A percentile compares a stretch with the other conserved stretches of the same genome.
phyloP scores from a whole-genome alignment of 192 early-diverging fungal genomes.

The Rhizophagus prolifer region DNA sequence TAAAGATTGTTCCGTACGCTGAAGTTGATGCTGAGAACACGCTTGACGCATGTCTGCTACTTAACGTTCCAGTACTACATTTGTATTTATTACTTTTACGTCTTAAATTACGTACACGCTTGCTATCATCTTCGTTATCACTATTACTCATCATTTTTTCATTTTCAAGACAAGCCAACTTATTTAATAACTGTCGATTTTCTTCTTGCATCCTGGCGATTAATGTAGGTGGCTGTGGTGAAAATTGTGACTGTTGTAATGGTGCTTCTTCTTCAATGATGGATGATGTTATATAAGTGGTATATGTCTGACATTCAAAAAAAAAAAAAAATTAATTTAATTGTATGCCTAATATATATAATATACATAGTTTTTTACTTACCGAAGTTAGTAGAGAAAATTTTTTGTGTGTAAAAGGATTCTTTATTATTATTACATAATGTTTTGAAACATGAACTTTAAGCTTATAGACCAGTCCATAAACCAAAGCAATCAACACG shows the following conservation, averaged over 20 bases:
- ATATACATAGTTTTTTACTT: not conserved
- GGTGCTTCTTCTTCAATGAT: not conserved
- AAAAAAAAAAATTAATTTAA: not conserved
- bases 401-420: not conserved
- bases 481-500: not conserved
- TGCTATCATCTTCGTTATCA: slow-evolving; percentile 8
- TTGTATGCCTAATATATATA: not conserved
- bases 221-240: not conserved
- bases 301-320: not conserved
- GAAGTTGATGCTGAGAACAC: not conserved
- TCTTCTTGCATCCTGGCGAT: slow-evolving; percentile 29
- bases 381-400: not conserved
- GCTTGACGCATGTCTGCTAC: not conserved
- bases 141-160: slow-evolving; percentile 1
- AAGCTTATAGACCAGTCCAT: slow-evolving; percentile 25
- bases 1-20: not conserved
- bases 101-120: not conserved
- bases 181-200: slow-evolving; percentile 24
- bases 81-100: not conserved
- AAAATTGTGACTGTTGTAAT: not conserved
- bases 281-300: not conserved
- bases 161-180: slow-evolving; percentile 11
- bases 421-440: not conserved
- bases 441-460: not conserved
- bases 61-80: not conserved